phyloP scores from a whole-genome alignment of 257 asterid species.

The Cruciata laevipes region DNA sequence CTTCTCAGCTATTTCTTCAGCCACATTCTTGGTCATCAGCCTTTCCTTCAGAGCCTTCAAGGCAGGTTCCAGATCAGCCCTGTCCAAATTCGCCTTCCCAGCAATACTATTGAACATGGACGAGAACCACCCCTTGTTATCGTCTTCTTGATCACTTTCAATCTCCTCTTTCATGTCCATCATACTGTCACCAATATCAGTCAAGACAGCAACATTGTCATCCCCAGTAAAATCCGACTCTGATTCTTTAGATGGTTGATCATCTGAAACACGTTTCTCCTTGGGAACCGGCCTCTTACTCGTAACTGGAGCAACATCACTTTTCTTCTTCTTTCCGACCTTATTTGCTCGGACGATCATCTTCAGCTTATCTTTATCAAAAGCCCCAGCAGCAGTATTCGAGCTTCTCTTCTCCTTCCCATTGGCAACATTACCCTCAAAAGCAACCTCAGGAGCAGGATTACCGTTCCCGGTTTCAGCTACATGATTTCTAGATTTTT shows the following conservation, averaged over 20 bases:
- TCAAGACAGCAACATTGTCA: conserved; percentile 42
- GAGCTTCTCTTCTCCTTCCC: conserved; percentile 65
- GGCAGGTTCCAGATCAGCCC: conserved; percentile 80
- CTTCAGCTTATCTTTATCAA: conserved; percentile 82
- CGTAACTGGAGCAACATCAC: conserved; percentile 34
- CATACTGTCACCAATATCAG: conserved; percentile 80
- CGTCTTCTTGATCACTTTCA: conserved; percentile 66
- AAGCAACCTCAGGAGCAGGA: conserved; percentile 13
- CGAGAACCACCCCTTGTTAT: conserved; percentile 84
- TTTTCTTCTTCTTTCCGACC: conserved; percentile 77
- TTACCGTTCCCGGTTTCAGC: conserved; percentile 47
- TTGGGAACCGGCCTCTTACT: conserved; percentile 51
- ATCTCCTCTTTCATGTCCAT: conserved; percentile 95
- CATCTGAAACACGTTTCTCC: conserved; percentile 82
- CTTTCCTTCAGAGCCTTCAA: conserved; percentile 94
- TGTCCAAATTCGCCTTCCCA: conserved; percentile 89
- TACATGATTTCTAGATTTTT: conserved; percentile 28
- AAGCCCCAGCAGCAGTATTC: conserved; percentile 59
- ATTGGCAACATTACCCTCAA: conserved; percentile 26
- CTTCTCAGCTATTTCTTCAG: conserved; percentile 97
- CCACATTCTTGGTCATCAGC: conserved; percentile 99
- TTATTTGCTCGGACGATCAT: conserved; percentile 65
- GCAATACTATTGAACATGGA: conserved; percentile 89
- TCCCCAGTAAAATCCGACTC: conserved; percentile 84
- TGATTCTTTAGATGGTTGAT: conserved; percentile 45